A percentile compares a stretch with the other conserved stretches of the same genome.
These are phyloP conservation scores for Sherardia arvensis DNA, from an alignment of 257 asterid species.

Conservation along the genomic window DNA sequence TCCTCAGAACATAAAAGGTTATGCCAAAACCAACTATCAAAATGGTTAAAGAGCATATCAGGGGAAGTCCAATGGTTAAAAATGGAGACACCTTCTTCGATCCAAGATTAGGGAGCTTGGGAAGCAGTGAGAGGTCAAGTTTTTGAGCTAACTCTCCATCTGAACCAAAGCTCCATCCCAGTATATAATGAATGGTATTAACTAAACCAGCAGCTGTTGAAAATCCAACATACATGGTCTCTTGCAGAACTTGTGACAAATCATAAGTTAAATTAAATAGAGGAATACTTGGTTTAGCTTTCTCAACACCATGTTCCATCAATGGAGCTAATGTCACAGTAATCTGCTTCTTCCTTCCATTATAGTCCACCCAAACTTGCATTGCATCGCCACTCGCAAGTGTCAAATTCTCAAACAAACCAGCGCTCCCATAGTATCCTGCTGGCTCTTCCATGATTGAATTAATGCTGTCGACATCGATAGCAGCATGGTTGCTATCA, in stretches of 20 bases:
- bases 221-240: neutral
- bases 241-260: neutral
- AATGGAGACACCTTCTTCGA: neutral
- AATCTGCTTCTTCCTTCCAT: slow-evolving; percentile 15
- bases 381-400: slow-evolving; percentile 30
- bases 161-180: neutral
- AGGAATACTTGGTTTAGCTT: slow-evolving; percentile 25
- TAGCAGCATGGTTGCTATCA: slow-evolving; percentile 47
- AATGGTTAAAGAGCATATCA: neutral
- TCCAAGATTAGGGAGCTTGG: neutral
- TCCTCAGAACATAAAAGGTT: neutral
- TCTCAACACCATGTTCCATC: neutral
- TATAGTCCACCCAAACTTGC: slow-evolving; percentile 56
- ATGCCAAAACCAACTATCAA: neutral
- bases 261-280: neutral
- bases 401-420: slow-evolving; percentile 27
- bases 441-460: slow-evolving; percentile 25
- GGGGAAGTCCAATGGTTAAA: neutral
- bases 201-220: neutral
- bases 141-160: neutral
- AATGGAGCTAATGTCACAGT: slow-evolving; percentile 42
- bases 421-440: slow-evolving; percentile 9
- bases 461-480: slow-evolving; percentile 35
- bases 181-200: neutral
- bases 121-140: neutral